Evolutionary conservation across 371 early-diverging fungal species (phyloP), one percentile per base, ranked within the genome.

Genomic region (Umbelopsis sp.): DNA sequence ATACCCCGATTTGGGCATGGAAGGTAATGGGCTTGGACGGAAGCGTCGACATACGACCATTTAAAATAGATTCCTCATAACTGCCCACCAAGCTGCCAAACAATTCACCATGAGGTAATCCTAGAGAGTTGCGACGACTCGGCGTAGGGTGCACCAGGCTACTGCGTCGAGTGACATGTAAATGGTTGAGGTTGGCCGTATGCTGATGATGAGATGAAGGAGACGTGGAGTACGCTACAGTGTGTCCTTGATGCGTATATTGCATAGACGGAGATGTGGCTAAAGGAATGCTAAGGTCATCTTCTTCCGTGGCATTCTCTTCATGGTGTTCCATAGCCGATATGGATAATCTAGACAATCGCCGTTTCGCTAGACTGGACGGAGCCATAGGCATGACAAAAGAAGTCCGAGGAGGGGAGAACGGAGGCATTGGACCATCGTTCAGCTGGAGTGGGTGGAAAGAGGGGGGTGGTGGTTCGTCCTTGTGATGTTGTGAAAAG

Each of bases 11-110:
- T 63, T 93, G 91, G 25, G 89, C 88, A 29, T 85, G 77, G 67
- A 94, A 94, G 1, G 80, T 76, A 53, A 95, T 83, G 3, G 95
- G 93, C 41, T 88, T 86, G 7, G 91, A 91, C 6, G 95, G 93
- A 45, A 89, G 74, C 1, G 92, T 85, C 7, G 93, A 92, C 93
- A 95, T 92, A 38, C 94, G 79, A 35, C 94, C 93, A n/a, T 83
- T 88, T 1, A 95, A 78, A 20, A 95, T 83, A 0, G 92, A 92
- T 70, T 95, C 93, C 69, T 94, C 94, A 70, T 93, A 94, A 18
- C 90, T 90, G 2, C 94, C 94, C 0, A 93, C 91, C 1, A 94
- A 75, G 10, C 83, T 77, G n/a, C 89, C 89, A 72, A 79, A 20
- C 57, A 70, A 20, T 66, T 65, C 12, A 72, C 73, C 22, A 66